These are phyloP conservation scores for Clavispora asparagi DNA, from an alignment of 805 yeast genomes.

Conservation along the genomic window DNA sequence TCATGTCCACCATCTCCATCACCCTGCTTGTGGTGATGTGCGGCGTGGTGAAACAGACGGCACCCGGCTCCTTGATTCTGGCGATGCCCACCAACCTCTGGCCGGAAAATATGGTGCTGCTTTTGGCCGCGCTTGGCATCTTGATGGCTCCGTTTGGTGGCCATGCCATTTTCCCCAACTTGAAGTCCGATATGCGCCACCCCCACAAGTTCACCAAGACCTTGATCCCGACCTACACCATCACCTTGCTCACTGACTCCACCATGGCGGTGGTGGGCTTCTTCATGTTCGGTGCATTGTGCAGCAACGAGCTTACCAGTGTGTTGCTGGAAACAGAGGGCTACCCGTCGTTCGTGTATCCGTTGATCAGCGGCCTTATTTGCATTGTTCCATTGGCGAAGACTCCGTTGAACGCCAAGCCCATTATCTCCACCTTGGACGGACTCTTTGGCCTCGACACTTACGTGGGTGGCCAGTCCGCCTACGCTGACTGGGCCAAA, in stretches of 20 bases:
- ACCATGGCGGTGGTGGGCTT: conserved; percentile 64
- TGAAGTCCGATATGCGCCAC: conserved; percentile 66
- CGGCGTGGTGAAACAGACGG: conserved; percentile 53
- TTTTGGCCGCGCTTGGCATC: conserved; percentile 60
- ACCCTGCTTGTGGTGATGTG: conserved; percentile 53
- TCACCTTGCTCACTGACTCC: conserved; percentile 56
- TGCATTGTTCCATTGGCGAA: conserved; percentile 83
- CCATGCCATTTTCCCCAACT: conserved; percentile 73
- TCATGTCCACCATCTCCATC: conserved; percentile 61
- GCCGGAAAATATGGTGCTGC: conserved; percentile 50
- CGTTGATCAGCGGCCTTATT: conserved; percentile 58
- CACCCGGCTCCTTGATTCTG: conserved; percentile 71
- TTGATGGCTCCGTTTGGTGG: conserved; percentile 84
- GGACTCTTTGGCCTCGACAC: conserved; percentile 36
- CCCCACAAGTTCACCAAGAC: conserved; percentile 54
- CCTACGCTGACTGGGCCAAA: conserved; percentile 2
- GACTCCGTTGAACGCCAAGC: conserved; percentile 77
- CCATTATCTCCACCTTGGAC: conserved; percentile 70
- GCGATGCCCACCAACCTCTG: conserved; percentile 63
- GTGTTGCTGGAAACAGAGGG: conserved; percentile 42
- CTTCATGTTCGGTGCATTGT: conserved; percentile 48
- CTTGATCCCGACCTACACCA: conserved; percentile 52
- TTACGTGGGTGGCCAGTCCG: conserved; percentile 6
- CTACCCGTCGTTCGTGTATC: conserved; percentile 44
- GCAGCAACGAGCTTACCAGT: conserved; percentile 50